Base-by-base conservation (phyloP, 768 basidiomycete genomes). In the Macrocybe gigantea region DNA sequence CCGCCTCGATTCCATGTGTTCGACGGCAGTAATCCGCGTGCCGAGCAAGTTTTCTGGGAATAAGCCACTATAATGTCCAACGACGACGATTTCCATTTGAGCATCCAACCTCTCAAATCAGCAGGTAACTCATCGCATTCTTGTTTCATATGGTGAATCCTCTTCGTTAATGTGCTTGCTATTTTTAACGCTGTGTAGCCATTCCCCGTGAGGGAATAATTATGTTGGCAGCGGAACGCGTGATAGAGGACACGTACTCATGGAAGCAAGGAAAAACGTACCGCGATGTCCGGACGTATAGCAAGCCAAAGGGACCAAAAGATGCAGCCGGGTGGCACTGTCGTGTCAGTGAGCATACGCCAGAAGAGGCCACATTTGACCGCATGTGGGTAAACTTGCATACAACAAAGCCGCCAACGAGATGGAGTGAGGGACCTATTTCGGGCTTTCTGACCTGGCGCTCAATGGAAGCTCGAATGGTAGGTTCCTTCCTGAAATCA, bases 181-280 rank as follows among this genome's bases (percentile, higher is more conserved):
- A 22, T 22, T 22, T 22, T 4, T 22, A 22, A 22, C 22, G 4
- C 22, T 1, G 22, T 22, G 22, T 52, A 88, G 85, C 77, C 13
- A 64, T 88, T 11, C 85, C 86, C 1, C 57, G 77, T 2, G 82
- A 85, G 57, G 78, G 80, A 33, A 65, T 65, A 5, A 72, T 84
- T 44, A 58, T 88, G 49, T 55, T 71, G 0, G 72, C 79, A 31
- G 85, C 69, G 7, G 69, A 64, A 33, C 66, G 70, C 11, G 56
- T 89, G 42, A 66, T 88, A 13, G 77, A 78, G 15, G 72, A 78
- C 11, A 77, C 77, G 1, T 53, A 62, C 2, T 61, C 73, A 11
- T 90, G 88, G 87, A 82, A 82, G 61, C 67, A 68, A 47, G 85
- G 85, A 14, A 90, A 86, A 59, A 71, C 76, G 3, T 81, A 71